Conservation (phyloP, 1,139 yeast genomes). For the Pichia sp. region DNA sequence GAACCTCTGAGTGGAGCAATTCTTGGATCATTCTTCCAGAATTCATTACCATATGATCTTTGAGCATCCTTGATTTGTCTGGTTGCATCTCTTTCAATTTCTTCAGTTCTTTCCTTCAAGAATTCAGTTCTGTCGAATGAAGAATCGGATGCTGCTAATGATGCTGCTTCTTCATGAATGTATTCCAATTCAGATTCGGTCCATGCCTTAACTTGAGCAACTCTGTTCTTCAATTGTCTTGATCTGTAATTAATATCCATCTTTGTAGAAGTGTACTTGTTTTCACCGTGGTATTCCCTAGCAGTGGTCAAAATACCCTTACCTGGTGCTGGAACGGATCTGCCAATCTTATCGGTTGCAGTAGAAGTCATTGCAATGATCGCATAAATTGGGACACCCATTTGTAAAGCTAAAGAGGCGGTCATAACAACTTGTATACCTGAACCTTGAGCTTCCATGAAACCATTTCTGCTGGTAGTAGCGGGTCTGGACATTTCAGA, state of each 20-base stretch:
- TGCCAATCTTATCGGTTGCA: slow-evolving; percentile 97
- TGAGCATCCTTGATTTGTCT: slow-evolving; percentile 87
- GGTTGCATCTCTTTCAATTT: slow-evolving; percentile 77
- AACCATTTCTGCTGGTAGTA: slow-evolving; percentile 92
- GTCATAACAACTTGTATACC: slow-evolving; percentile 97
- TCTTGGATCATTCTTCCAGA: slow-evolving; percentile 86
- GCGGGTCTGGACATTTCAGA: slow-evolving; percentile 98
- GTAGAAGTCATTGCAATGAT: slow-evolving; percentile 91
- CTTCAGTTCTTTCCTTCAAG: slow-evolving; percentile 81
- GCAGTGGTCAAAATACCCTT: slow-evolving; percentile 98
- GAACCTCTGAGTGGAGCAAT: slow-evolving; percentile 98
- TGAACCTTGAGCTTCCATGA: slow-evolving; percentile 99
- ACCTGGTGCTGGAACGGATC: slow-evolving; percentile 99
- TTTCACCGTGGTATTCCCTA: slow-evolving; percentile 81
- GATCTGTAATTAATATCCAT: slow-evolving; percentile 90
- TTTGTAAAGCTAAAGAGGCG: slow-evolving; percentile 86
- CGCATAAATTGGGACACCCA: slow-evolving; percentile 99
- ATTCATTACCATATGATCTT: slow-evolving; percentile 93
- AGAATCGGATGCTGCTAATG: slow-evolving; percentile 42
- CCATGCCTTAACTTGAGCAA: slow-evolving; percentile 76
- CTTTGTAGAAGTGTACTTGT: slow-evolving; percentile 76
- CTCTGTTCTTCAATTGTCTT: slow-evolving; percentile 81
- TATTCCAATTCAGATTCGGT: slow-evolving; percentile 73
- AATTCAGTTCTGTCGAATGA: slow-evolving; percentile 43
- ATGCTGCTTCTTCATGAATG: slow-evolving; percentile 65